These are phyloP conservation scores for Pichia sorboxylosa DNA, from an alignment of 1,139 yeast species.

Conservation along the genomic window DNA sequence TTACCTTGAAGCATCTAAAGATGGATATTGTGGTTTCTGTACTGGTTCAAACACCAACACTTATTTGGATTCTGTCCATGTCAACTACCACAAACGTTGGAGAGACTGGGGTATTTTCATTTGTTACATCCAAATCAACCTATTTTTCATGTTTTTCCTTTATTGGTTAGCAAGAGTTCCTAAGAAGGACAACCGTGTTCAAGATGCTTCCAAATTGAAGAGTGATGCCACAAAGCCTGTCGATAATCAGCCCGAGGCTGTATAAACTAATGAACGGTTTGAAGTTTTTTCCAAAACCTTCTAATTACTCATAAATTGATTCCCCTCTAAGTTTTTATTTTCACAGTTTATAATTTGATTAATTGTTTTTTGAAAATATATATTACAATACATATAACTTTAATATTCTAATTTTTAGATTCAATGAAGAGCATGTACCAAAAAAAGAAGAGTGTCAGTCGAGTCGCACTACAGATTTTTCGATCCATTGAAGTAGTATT, in stretches of 20 bases:
- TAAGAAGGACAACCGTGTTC: conserved; percentile 18
- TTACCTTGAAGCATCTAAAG: conserved; percentile 41
- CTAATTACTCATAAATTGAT: too few species aligned
- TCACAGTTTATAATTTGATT: too few species aligned
- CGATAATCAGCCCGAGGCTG: background rate
- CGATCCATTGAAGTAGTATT: too few species aligned
- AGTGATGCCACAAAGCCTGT: conserved; percentile 13
- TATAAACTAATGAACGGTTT: too few species aligned
- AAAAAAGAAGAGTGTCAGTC: too few species aligned
- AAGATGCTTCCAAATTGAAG: conserved; percentile 19
- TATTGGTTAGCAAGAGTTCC: conserved; percentile 16
- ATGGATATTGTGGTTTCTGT: conserved; percentile 48
- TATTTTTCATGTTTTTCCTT: conserved; percentile 11
- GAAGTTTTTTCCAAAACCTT: too few species aligned
- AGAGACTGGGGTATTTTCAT: conserved; percentile 54
- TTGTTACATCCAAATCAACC: conserved; percentile 45
- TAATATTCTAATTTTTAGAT: too few species aligned
- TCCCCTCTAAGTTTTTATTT: too few species aligned
- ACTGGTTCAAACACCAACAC: conserved; percentile 40
- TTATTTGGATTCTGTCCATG: conserved; percentile 34
- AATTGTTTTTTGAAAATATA: too few species aligned
- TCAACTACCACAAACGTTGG: conserved; percentile 42
- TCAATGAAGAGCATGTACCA: too few species aligned
- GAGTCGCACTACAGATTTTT: too few species aligned
- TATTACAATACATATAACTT: too few species aligned